Conservation (phyloP, 768 basidiomycete genomes). For the Paxillus ammoniavirescens region DNA sequence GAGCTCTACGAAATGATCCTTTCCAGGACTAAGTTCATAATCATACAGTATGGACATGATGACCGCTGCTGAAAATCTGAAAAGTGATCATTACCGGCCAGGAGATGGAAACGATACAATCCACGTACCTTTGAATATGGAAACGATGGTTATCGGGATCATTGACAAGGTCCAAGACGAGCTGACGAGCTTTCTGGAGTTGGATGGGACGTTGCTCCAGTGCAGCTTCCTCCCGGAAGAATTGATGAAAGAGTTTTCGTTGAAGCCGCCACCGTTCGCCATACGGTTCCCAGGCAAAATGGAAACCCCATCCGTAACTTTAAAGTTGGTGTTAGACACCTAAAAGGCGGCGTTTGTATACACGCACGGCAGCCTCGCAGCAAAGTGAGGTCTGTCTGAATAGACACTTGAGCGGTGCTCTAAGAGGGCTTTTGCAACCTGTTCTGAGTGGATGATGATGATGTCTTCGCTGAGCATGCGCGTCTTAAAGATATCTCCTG, state of each 20-base stretch:
- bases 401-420: conserved; percentile 1
- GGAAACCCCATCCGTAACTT: not conserved
- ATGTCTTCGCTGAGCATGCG: not conserved
- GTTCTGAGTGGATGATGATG: not conserved
- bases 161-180: not conserved
- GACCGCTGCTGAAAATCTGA: conserved; percentile 30
- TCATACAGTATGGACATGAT: conserved; percentile 37
- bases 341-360: not conserved
- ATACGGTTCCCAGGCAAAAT: conserved; percentile 1
- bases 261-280: conserved; percentile 2
- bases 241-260: conserved; percentile 3
- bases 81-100: not conserved
- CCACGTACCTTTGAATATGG: not conserved
- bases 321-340: not conserved
- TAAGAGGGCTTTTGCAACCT: not conserved
- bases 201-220: not conserved
- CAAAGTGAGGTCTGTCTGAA: conserved; percentile 2
- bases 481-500: not conserved
- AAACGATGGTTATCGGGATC: not conserved
- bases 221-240: not conserved
- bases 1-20: conserved; percentile 32
- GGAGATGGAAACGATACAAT: not conserved
- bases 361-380: not conserved
- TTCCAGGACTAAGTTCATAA: conserved; percentile 28
- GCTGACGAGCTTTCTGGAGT: conserved; percentile 2